Conservation (phyloP, 192 early-diverging fungal genomes). For the Entomortierella parvispora region DNA sequence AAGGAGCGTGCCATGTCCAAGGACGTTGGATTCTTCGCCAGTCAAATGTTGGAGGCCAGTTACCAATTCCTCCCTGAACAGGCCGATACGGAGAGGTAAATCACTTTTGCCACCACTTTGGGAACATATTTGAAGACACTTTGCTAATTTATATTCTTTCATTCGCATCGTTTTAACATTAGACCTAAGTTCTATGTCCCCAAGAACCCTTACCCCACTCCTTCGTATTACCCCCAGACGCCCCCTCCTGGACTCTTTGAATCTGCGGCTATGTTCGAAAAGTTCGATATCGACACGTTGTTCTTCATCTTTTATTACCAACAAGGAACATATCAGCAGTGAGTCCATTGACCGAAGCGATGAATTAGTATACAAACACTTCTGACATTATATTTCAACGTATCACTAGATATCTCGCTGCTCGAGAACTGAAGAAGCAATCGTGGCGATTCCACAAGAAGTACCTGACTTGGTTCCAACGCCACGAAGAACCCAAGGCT, state of each 20-base stretch:
- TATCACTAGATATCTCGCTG: constrained; percentile 86
- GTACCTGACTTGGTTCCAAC: constrained; percentile 98
- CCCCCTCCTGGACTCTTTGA: constrained; percentile 84
- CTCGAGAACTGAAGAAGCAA: constrained; percentile 94
- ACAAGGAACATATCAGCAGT: constrained; percentile 97
- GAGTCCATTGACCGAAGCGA: too few relatives aligned
- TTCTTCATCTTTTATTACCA: constrained; percentile 99
- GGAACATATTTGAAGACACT: not conserved
- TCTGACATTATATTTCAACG: too few relatives aligned
- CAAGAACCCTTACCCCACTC: constrained; percentile 80
- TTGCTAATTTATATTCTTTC: not conserved
- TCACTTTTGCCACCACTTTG: not conserved
- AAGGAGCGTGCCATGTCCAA: constrained; percentile 56
- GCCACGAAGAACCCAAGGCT: constrained; percentile 94
- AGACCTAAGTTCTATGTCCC: constrained; percentile 81
- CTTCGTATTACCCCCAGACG: constrained; percentile 91
- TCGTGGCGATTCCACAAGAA: constrained; percentile 99
- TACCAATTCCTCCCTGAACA: constrained; percentile 84
- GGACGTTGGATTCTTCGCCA: constrained; percentile 59
- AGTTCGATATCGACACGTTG: constrained; percentile 93
- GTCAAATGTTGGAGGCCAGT: constrained; percentile 88
- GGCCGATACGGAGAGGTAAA: constrained; percentile 84
- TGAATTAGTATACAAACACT: too few relatives aligned
- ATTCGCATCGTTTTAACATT: too few relatives aligned
- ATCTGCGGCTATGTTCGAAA: constrained; percentile 86